phyloP scores from a whole-genome alignment of 192 early-diverging fungal genomes.

The Coemansia sp. region DNA sequence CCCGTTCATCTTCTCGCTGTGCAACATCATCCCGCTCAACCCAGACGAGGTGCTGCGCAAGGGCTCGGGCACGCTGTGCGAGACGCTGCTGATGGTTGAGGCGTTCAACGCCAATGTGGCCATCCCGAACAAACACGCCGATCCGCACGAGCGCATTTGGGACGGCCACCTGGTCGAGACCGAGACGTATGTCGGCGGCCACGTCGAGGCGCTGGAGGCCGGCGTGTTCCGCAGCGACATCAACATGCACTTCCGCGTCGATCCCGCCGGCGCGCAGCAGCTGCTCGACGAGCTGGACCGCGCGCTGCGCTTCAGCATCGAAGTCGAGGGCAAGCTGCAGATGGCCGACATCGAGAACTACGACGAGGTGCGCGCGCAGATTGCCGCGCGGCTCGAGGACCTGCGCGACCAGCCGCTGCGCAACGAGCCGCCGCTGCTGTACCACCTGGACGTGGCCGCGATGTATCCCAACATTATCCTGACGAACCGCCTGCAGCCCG shows the following conservation, averaged over 20 bases:
- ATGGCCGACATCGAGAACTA: conserved; percentile 85
- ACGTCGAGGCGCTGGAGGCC: conserved; percentile 98
- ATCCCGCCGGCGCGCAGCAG: conserved; percentile 72
- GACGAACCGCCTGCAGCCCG: conserved; percentile 96
- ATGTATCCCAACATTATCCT: conserved; percentile 99
- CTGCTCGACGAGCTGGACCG: conserved; percentile 90
- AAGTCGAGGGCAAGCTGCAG: conserved; percentile 72
- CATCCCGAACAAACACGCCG: conserved; percentile 96
- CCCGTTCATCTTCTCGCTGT: conserved; percentile 98
- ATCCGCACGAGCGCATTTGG: conserved; percentile 73
- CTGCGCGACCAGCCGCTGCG: conserved; percentile 82
- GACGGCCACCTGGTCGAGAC: conserved; percentile 89
- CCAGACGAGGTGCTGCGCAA: conserved; percentile 96
- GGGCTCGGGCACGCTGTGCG: conserved; percentile 96
- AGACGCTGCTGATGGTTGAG: conserved; percentile 95
- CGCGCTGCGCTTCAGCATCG: conserved; percentile 85
- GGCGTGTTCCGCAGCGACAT: conserved; percentile 97
- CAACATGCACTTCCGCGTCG: conserved; percentile 78
- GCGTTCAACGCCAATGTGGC: conserved; percentile 85
- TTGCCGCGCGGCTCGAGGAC: conserved; percentile 62
- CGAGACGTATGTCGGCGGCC: conserved; percentile 98
- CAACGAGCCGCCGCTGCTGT: conserved; percentile 80
- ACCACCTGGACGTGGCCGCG: conserved; percentile 99
- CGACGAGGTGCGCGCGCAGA: conserved; percentile 74
- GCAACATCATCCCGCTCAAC: conserved; percentile 97